Base-by-base conservation (phyloP, 805 yeast species). In the Yamadazyma insecticola region DNA sequence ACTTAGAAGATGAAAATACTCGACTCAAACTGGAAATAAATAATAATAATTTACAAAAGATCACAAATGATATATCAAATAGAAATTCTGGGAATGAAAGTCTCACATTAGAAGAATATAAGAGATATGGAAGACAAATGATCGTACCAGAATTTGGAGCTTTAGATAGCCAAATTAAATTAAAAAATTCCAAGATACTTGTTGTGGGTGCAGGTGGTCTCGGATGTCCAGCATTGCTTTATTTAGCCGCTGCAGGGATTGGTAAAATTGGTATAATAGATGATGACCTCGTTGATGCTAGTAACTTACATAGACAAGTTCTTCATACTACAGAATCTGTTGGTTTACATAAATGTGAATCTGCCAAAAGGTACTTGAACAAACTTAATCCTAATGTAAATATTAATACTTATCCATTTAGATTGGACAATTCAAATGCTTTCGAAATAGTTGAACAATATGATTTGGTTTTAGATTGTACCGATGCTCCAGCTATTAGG, bases 171-270 rank as follows among this genome's bases (percentile, higher is more conserved):
- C 99, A 92, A 52, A 30, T 70, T 6, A 62, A 57, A 25, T 55
- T 92, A 28, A 79, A 78, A 40, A 43, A 54, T 0, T 36, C 90
- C 2, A 72, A 64, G 30, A 73, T 89, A 0, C 55, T 90, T 16
- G 89, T 92, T 0, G 70, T 92, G 6, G 98, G 99, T 1, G 97
- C 97, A 1, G 99, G 98, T 8, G 99, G 99, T 0, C 65, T 92
- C 5, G 97, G 98, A 0, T 81, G 94, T 44, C 97, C 98, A 0
- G 94, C 94, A 0, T 55, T 90, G 29, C 67, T 84, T 25, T 92
- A 92, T 50, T 57, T 92, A 2, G 78, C 80, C 0, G 96, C 94
- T 0, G 82, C 95, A 0, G 98, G 99, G 4, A 62, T 90, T 3
- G 97, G 95, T 1, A 54, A 60, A 2, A 66, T 92, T 14, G 96